Evolutionary conservation across 768 basidiomycete genomes (phyloP).

Genomic region (Serendipita sp.): DNA sequence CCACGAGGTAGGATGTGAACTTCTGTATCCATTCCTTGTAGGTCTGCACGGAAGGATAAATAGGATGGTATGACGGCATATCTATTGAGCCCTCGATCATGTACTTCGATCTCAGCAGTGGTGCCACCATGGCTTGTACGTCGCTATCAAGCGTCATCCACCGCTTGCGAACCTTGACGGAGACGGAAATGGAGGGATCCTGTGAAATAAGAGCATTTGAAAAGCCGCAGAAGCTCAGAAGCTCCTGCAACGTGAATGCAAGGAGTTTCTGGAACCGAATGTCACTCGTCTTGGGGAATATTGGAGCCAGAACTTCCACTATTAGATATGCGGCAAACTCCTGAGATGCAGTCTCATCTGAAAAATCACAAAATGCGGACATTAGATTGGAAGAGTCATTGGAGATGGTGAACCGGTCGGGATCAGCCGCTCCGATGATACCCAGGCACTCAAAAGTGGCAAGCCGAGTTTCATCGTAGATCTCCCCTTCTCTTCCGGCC

Average conservation of each 20-base stretch:
- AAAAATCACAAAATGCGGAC: conserved; percentile 34
- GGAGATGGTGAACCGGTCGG: conserved; percentile 70
- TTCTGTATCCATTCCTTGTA: conserved; percentile 94
- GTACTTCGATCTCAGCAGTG: conserved; percentile 60
- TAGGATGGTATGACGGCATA: conserved; percentile 38
- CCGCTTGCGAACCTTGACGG: conserved; percentile 50
- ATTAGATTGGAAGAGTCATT: conserved; percentile 17
- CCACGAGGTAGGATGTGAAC: conserved; percentile 75
- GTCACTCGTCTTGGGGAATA: conserved; percentile 88
- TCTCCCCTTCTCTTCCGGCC: conserved; percentile 66
- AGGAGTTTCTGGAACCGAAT: conserved; percentile 80
- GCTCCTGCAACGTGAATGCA: conserved; percentile 83
- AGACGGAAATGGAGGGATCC: conserved; percentile 29
- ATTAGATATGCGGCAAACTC: conserved; percentile 79
- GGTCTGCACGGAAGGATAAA: conserved; percentile 60
- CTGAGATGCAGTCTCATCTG: conserved; percentile 58
- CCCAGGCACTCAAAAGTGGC: conserved; percentile 84
- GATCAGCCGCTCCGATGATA: conserved; percentile 83
- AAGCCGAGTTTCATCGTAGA: conserved; percentile 45
- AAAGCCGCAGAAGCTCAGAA: conserved; percentile 77
- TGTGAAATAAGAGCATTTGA: conserved; percentile 53
- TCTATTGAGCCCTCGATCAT: conserved; percentile 30
- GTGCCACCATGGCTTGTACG: conserved; percentile 72
- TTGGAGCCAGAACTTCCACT: conserved; percentile 66
- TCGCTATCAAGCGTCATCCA: conserved; percentile 74